Base-by-base conservation (phyloP, 73 alveolate species). In the Symbiodinium natans region DNA sequence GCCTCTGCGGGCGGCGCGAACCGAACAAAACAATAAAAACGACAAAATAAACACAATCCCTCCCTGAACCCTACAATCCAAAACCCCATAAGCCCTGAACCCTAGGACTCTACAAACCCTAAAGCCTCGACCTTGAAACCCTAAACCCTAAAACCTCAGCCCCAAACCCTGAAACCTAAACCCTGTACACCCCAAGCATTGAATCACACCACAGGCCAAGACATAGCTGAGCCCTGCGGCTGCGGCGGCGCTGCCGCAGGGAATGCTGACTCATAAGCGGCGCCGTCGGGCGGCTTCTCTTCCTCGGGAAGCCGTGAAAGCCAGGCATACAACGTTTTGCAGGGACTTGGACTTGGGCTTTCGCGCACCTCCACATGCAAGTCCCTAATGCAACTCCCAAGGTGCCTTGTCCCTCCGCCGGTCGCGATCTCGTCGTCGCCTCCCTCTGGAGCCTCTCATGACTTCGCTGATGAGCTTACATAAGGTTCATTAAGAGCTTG, bases 191-290 rank as follows among this genome's bases (percentile, higher is more conserved):
- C 59, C 13, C 59, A 46, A 46, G 13, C 59, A 46, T n/a, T n/a
- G n/a, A n/a, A n/a, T n/a, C n/a, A n/a, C n/a, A n/a, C n/a, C 59
- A 6, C 59, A 46, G 59, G 59, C 13, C 34, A 34, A 25, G 25
- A 29, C 0, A 11, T 25, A 29, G 29, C 68, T 0, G 10, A 7
- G 77, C 38, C 80, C 80, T 9, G 36, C 36, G 80, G 80, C 80
- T 63, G 80, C 80, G 80, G 80, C 80, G 31, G 80, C 80, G 80
- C 80, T 29, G 80, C 80, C 80, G 80, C 80, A 63, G 40, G 36
- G 27, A 63, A 63, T 23, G 80, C 80, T 19, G 80, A 23, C 80
- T 63, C 80, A 36, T 63, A 63, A 36, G 80, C 40, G 80, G 31
- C 5, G 80, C 80, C 40, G 29, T 63, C 38, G 31, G 40, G 36